Percentiles rank a stretch among this genome's conserved stretches.
phyloP scores from a whole-genome alignment of 345 rosid species.

The Stellera chamaejasme region DNA sequence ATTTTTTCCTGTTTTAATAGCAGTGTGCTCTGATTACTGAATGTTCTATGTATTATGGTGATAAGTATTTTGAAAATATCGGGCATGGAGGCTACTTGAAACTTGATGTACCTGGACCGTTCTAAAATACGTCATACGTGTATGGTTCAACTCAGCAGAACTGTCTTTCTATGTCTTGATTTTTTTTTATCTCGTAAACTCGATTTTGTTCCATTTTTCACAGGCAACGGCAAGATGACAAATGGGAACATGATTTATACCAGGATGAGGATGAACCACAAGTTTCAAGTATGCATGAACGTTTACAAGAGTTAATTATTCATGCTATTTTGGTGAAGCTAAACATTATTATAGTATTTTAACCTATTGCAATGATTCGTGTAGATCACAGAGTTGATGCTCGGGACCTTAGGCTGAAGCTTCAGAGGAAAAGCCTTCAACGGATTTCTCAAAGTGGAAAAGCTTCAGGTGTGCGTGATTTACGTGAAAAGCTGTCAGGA shows the following conservation, averaged over 20 bases:
- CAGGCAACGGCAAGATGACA: conserved; percentile 96
- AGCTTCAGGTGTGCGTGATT: conserved; percentile 56
- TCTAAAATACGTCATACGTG: neutral
- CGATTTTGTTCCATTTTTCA: conserved; percentile 18
- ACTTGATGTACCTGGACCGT: neutral
- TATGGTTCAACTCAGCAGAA: neutral
- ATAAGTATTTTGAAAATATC: neutral
- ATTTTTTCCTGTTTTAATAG: no score
- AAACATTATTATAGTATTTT: conserved; percentile 30
- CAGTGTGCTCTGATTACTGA: no score
- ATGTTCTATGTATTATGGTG: neutral
- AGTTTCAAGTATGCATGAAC: conserved; percentile 58
- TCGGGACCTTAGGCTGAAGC: conserved; percentile 89
- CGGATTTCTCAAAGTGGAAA: conserved; percentile 44
- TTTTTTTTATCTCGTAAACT: neutral
- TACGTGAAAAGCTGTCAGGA: conserved; percentile 91
- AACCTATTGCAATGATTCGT: conserved; percentile 39
- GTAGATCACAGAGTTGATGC: conserved; percentile 61
- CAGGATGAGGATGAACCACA: conserved; percentile 32
- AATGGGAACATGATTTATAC: conserved; percentile 98
- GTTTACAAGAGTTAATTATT: conserved; percentile 19
- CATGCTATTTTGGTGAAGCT: conserved; percentile 30
- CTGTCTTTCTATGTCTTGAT: conserved; percentile 1
- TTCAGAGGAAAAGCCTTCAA: conserved; percentile 54
- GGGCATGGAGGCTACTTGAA: neutral